These are phyloP conservation scores for Melaleuca alternifolia DNA, from an alignment of 345 rosid species.

Conservation along the genomic window DNA sequence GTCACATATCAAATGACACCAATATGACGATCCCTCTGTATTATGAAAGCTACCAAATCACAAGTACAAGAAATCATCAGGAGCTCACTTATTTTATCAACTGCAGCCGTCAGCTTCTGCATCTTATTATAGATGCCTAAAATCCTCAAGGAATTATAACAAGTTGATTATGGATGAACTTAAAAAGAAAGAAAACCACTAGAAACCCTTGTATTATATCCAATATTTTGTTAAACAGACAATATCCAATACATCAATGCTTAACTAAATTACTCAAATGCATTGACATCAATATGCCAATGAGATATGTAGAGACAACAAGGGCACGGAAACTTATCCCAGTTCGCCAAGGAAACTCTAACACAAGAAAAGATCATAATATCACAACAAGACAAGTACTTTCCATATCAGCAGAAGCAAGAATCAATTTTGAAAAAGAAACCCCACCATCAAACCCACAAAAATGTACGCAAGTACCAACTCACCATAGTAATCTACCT, in stretches of 20 bases:
- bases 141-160: neutral
- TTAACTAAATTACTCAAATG: neutral
- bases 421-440: neutral
- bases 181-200: neutral
- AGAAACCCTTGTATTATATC: neutral
- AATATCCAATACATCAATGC: neutral
- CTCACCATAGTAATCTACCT: slow-evolving; percentile 96
- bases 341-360: too few species aligned
- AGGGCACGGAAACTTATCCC: too few species aligned
- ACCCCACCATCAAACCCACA: neutral
- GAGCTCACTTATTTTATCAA: slow-evolving; percentile 87
- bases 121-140: neutral
- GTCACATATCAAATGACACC: neutral
- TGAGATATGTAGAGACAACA: too few species aligned
- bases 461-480: slow-evolving; percentile 6
- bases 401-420: neutral
- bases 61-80: neutral
- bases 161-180: neutral
- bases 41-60: neutral
- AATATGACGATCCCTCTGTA: neutral
- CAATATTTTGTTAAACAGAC: neutral
- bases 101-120: slow-evolving; percentile 56
- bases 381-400: neutral
- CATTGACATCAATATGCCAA: neutral
- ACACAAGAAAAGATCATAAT: neutral